A percentile compares a stretch with the other conserved stretches of the same genome.
Evolutionary conservation across 2,329 filamentous ascomycete genomes (phyloP).

Genomic region (Claviceps purpurea): DNA sequence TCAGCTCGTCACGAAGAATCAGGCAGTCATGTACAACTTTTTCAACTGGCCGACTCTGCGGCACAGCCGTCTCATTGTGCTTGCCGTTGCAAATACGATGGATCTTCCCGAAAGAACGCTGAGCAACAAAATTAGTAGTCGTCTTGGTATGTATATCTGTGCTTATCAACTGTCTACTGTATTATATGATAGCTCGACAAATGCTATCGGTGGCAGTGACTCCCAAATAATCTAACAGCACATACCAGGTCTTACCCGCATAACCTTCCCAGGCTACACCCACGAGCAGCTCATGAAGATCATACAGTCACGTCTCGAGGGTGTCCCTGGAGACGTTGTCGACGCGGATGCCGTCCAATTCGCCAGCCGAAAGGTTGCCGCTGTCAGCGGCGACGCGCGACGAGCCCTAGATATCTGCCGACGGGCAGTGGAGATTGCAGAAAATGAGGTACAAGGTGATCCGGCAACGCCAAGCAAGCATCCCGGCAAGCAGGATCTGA

Average conservation of each 20-base stretch:
- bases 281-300: conserved; percentile 96
- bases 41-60: conserved; percentile 96
- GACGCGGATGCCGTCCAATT: conserved; percentile 92
- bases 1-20: conserved; percentile 93
- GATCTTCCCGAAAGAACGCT: conserved; percentile 90
- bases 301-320: conserved; percentile 83
- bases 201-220: no score
- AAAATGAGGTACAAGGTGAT: conserved; percentile 46
- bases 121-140: conserved; percentile 96
- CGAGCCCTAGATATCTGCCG: conserved; percentile 91
- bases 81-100: conserved; percentile 98
- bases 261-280: conserved; percentile 94
- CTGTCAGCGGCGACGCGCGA: conserved; percentile 86
- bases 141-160: conserved; percentile 40
- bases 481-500: conserved; percentile 12
- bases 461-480: conserved; percentile 49
- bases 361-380: conserved; percentile 88
- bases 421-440: conserved; percentile 86
- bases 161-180: not conserved
- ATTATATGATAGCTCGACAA: not conserved
- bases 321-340: conserved; percentile 79
- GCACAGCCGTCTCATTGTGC: conserved; percentile 85
- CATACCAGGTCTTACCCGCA: conserved; percentile 58
- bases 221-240: not conserved
- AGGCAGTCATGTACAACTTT: conserved; percentile 99